phyloP scores from a whole-genome alignment of 2,329 filamentous ascomycete species.

The Cladophialophora carrionii region DNA sequence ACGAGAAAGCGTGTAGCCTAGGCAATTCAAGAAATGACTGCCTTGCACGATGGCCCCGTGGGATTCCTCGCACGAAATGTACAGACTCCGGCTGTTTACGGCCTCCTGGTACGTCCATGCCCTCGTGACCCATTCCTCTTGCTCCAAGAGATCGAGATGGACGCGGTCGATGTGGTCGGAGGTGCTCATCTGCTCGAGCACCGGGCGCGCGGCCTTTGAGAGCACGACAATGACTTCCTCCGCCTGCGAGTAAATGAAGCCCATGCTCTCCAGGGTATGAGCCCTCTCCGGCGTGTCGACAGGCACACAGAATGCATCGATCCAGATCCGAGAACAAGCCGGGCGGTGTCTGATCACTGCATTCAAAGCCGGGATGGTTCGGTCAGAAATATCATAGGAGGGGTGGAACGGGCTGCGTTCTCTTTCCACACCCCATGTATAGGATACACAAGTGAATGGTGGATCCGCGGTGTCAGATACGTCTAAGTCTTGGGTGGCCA shows the following conservation, averaged over 20 bases:
- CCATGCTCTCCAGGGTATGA: conserved; percentile 27
- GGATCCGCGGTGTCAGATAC: neutral
- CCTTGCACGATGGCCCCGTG: conserved; percentile 5
- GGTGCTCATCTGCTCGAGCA: conserved; percentile 16
- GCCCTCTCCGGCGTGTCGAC: conserved; percentile 2
- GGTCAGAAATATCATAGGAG: conserved; percentile 8
- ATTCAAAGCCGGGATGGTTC: conserved; percentile 17
- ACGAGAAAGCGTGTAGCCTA: conserved; percentile 17
- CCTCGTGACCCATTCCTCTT: conserved; percentile 22
- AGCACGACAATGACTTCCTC: conserved; percentile 23
- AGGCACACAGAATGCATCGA: conserved; percentile 27
- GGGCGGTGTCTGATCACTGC: conserved; percentile 9
- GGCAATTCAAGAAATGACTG: conserved; percentile 21
- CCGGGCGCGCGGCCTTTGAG: conserved; percentile 6
- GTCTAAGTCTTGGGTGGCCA: conserved; percentile 13
- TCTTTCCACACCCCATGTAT: conserved; percentile 18
- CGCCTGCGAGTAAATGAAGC: conserved; percentile 21
- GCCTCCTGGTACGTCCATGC: conserved; percentile 28
- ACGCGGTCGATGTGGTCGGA: conserved; percentile 4
- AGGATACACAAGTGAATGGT: conserved; percentile 25
- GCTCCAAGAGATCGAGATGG: conserved; percentile 18
- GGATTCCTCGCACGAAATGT: conserved; percentile 8
- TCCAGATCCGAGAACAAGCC: conserved; percentile 17
- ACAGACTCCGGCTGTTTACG: conserved; percentile 19
- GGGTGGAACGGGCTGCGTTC: conserved; percentile 14